phyloP scores from a whole-genome alignment of 768 basidiomycete species.

The Mycena capillaripes region DNA sequence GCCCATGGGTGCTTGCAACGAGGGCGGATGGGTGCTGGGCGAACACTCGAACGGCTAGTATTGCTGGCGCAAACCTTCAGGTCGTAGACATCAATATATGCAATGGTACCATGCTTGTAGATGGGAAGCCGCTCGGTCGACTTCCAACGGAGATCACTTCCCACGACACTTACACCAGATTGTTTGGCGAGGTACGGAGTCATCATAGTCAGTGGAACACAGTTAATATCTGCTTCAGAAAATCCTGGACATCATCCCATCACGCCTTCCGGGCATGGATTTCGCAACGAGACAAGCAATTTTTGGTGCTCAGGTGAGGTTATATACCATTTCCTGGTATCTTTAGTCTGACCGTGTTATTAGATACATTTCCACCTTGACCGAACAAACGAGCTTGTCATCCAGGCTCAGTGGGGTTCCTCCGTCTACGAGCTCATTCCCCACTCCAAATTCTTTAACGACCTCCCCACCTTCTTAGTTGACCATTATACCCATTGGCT shows the following conservation, averaged over 20 bases:
- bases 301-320: constrained; percentile 38
- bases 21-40: constrained; percentile 45
- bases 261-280: constrained; percentile 49
- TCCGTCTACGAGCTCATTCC: constrained; percentile 56
- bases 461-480: constrained; percentile 48
- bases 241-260: constrained; percentile 52
- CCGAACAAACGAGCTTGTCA: too few relatives aligned
- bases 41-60: constrained; percentile 36
- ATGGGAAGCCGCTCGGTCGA: too few relatives aligned
- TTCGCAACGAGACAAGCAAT: constrained; percentile 45
- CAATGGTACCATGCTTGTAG: constrained; percentile 55
- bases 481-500: constrained; percentile 53
- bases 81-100: constrained; percentile 56
- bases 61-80: constrained; percentile 38
- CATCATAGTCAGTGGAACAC: neutral
- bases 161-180: constrained; percentile 49
- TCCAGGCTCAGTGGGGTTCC: too few relatives aligned
- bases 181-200: constrained; percentile 53
- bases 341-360: too few relatives aligned
- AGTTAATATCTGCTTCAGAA: constrained; percentile 35
- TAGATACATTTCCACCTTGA: too few relatives aligned
- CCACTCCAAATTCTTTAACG: constrained; percentile 38
- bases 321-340: neutral
- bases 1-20: constrained; percentile 8
- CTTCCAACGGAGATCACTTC: too few relatives aligned